These are phyloP conservation scores for Aureobasidium namibiae DNA, from an alignment of 2,329 filamentous ascomycete genomes.

Conservation along the genomic window DNA sequence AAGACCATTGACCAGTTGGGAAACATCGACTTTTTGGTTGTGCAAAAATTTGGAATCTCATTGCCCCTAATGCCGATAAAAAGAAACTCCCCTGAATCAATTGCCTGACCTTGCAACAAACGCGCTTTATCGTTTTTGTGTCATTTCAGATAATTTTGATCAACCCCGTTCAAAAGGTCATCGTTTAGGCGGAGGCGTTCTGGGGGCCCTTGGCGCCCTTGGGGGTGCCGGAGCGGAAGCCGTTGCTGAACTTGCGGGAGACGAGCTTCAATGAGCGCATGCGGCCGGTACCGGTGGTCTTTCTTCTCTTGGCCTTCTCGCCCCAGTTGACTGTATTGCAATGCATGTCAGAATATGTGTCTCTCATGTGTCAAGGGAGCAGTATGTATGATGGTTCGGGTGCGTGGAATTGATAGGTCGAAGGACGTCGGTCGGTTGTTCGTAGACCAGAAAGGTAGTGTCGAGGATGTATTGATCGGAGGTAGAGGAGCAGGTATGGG, in stretches of 20 bases:
- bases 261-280: constrained; percentile 92
- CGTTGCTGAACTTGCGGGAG: constrained; percentile 92
- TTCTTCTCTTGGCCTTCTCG: constrained; percentile 99
- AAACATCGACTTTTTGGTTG: background rate
- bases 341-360: constrained; percentile 14
- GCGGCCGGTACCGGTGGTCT: constrained; percentile 95
- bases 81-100: constrained; percentile 1
- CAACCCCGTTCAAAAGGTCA: background rate
- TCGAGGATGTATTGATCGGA: background rate
- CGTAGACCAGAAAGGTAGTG: background rate
- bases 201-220: constrained; percentile 69
- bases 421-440: background rate
- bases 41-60: constrained; percentile 1
- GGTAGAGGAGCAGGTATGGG: background rate
- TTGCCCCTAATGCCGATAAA: constrained; percentile 1
- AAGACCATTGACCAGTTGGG: background rate
- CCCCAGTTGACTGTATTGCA: constrained; percentile 85
- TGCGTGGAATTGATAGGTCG: background rate
- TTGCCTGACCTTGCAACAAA: background rate
- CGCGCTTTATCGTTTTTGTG: background rate
- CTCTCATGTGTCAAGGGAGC: background rate
- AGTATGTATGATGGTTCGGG: background rate
- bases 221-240: constrained; percentile 84
- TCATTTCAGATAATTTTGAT: background rate
- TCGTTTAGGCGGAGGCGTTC: constrained; percentile 19